phyloP scores from a whole-genome alignment of 257 asterid genomes.

The Solanum piurae region DNA sequence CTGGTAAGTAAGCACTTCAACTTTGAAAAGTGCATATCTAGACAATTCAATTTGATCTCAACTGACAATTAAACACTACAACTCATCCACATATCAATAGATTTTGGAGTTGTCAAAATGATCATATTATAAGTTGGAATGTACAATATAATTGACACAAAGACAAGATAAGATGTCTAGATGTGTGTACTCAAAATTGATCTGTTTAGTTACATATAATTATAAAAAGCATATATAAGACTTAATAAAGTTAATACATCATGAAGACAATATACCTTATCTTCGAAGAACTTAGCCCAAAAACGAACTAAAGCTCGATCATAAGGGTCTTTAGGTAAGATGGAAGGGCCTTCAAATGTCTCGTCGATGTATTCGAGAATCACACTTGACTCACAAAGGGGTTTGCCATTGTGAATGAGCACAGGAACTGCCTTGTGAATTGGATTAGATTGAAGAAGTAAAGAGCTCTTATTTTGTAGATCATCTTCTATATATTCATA shows the following conservation, averaged over 20 bases:
- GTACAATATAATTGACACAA: neutral
- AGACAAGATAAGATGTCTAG: too few species aligned
- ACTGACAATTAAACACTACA: too few species aligned
- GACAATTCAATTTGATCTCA: accelerated
- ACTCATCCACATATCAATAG: too few species aligned
- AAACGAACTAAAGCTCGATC: neutral
- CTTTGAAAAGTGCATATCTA: too few species aligned
- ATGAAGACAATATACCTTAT: neutral
- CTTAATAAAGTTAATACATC: neutral
- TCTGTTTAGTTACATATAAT: too few species aligned
- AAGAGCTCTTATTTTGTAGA: neutral
- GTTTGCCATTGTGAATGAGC: neutral
- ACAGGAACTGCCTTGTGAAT: neutral
- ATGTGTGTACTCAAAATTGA: too few species aligned
- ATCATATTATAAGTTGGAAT: too few species aligned
- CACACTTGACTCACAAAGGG: neutral
- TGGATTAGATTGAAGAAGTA: neutral
- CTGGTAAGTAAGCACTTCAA: too few species aligned
- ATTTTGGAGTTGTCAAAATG: too few species aligned
- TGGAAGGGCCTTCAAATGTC: neutral
- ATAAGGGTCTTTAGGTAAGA: neutral
- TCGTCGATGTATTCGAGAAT: neutral
- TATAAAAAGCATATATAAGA: neutral
- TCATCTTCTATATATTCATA: neutral
- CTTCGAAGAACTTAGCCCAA: neutral